These are phyloP conservation scores for Leccinum pseudoinsigne DNA, from an alignment of 1,284 basidiomycete genomes.

Conservation along the genomic window DNA sequence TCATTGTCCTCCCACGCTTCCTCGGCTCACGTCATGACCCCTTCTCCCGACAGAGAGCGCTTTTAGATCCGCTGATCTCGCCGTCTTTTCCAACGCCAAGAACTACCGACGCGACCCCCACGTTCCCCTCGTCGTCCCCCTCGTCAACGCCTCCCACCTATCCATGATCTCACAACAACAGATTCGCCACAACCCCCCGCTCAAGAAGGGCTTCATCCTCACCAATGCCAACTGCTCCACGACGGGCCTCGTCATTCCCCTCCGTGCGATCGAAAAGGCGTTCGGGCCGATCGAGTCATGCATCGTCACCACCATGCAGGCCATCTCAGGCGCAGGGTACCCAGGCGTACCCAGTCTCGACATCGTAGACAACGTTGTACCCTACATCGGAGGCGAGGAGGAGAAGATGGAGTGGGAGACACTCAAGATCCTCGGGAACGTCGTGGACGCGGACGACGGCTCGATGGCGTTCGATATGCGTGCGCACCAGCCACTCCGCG, in stretches of 20 bases:
- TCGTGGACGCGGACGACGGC: slow-evolving; percentile 56
- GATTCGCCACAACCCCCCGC: slow-evolving; percentile 63
- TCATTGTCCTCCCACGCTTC: background rate
- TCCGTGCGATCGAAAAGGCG: slow-evolving; percentile 87
- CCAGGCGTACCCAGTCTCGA: slow-evolving; percentile 92
- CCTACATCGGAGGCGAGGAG: slow-evolving; percentile 94
- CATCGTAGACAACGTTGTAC: slow-evolving; percentile 96
- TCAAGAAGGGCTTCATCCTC: slow-evolving; percentile 92
- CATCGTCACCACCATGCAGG: slow-evolving; percentile 95
- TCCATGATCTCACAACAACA: slow-evolving; percentile 86
- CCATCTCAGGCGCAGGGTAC: slow-evolving; percentile 97
- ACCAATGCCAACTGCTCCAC: slow-evolving; percentile 99
- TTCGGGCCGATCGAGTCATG: slow-evolving; percentile 94
- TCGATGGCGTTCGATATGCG: slow-evolving; percentile 84
- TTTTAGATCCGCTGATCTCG: slow-evolving; percentile 86
- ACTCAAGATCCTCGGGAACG: slow-evolving; percentile 92
- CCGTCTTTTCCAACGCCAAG: slow-evolving; percentile 98
- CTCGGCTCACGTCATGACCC: background rate
- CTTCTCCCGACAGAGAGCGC: slow-evolving; percentile 64
- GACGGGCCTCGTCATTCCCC: slow-evolving; percentile 91
- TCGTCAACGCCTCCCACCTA: slow-evolving; percentile 92
- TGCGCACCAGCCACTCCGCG: slow-evolving; percentile 71
- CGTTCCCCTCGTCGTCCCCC: slow-evolving; percentile 96
- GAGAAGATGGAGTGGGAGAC: slow-evolving; percentile 99
- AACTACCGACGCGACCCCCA: slow-evolving; percentile 93